Evolutionary conservation across 805 yeast species (phyloP).

Genomic region (Lachancea lanzarotensis): DNA sequence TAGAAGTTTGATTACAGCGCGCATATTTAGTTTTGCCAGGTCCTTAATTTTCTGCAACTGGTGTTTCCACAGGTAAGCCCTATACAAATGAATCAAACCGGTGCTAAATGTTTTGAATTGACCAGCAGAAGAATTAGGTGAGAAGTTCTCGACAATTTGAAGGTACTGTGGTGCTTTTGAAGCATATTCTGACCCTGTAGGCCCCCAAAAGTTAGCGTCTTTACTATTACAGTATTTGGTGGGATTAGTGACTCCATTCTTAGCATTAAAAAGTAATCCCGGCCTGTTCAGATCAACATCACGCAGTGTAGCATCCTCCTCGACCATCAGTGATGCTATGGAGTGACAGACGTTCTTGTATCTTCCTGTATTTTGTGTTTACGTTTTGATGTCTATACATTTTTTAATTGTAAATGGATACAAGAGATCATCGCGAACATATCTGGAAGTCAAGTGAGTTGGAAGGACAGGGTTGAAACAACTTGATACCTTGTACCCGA

Average conservation of each 20-base stretch:
- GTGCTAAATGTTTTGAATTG: constrained; percentile 1
- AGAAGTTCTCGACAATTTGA: background rate
- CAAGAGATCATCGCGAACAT: background rate
- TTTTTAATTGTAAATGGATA: background rate
- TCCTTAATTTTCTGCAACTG: constrained; percentile 10
- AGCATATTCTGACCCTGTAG: background rate
- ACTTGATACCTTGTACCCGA: background rate
- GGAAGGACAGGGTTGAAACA: background rate
- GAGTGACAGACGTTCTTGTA: background rate
- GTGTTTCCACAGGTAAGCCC: constrained; percentile 8
- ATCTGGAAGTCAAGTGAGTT: background rate
- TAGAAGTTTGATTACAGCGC: constrained; percentile 20
- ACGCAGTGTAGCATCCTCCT: constrained; percentile 21
- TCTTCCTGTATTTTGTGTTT: background rate
- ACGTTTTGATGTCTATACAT: background rate
- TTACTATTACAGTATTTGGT: background rate
- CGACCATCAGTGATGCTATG: constrained; percentile 12
- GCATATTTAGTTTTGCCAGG: constrained; percentile 20
- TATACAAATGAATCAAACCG: constrained; percentile 5
- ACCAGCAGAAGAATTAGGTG: constrained; percentile 1
- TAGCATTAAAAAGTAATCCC: background rate
- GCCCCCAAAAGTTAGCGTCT: background rate
- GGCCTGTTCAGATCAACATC: constrained; percentile 23
- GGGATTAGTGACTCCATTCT: background rate
- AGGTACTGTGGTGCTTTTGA: background rate